phyloP scores from a whole-genome alignment of 2,329 filamentous ascomycete genomes.

The Epichloe gansuensis region DNA sequence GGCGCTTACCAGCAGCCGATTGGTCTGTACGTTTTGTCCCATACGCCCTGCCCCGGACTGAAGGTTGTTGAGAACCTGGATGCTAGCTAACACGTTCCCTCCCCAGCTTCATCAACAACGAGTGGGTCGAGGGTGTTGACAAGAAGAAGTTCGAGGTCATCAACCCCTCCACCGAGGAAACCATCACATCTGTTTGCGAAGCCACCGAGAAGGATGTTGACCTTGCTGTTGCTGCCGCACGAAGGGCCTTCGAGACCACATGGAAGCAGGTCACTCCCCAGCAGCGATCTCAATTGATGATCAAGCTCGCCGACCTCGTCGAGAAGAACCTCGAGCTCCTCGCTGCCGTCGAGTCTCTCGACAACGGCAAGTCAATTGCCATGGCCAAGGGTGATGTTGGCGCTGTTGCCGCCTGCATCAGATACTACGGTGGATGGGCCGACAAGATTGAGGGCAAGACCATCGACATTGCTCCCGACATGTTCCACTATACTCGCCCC shows the following conservation, averaged over 20 bases:
- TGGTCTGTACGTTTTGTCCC: conserved; percentile 41
- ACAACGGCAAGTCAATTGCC: conserved; percentile 73
- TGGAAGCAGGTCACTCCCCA: conserved; percentile 61
- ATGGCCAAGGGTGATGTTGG: conserved; percentile 67
- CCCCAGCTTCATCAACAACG: conserved; percentile 77
- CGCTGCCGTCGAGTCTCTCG: conserved; percentile 72
- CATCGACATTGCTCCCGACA: conserved; percentile 64
- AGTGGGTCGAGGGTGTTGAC: conserved; percentile 68
- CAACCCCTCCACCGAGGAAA: conserved; percentile 76
- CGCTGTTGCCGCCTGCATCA: conserved; percentile 55
- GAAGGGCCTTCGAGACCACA: conserved; percentile 67
- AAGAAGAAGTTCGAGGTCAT: conserved; percentile 88
- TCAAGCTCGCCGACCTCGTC: conserved; percentile 67
- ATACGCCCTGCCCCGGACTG: background rate
- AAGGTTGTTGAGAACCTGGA: background rate
- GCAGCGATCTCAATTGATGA: conserved; percentile 55
- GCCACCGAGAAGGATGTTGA: conserved; percentile 78
- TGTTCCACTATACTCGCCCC: conserved; percentile 69
- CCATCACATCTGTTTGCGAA: conserved; percentile 73
- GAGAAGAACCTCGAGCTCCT: conserved; percentile 69
- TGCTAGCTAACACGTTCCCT: background rate
- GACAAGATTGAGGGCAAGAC: conserved; percentile 89
- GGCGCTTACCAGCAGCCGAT: conserved; percentile 48
- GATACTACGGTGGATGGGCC: conserved; percentile 71
- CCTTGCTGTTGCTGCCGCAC: conserved; percentile 71